phyloP scores from a whole-genome alignment of 2,329 filamentous ascomycete genomes.

The Diplodia corticola region DNA sequence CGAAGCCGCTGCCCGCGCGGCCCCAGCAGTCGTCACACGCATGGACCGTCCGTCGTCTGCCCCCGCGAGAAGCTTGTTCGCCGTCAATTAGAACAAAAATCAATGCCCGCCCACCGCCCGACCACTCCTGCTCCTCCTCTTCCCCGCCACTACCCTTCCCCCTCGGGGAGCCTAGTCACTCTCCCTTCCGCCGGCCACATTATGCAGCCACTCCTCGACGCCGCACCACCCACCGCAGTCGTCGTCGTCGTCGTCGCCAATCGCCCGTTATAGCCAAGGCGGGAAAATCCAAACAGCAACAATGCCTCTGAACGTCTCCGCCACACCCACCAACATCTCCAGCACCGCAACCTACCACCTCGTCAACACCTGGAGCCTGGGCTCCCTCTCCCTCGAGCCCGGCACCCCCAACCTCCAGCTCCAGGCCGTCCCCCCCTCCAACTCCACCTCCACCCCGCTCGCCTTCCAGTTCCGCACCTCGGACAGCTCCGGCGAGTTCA shows the following conservation, averaged over 20 bases:
- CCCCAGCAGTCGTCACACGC: not conserved
- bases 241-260: not conserved
- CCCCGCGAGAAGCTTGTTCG: slow-evolving; percentile 2
- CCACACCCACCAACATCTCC: slow-evolving; percentile 5
- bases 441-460: not conserved
- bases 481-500: not conserved
- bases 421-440: not conserved
- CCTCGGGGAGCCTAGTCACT: no score
- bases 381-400: slow-evolving; percentile 11
- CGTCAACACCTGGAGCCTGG: slow-evolving; percentile 8
- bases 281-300: no score
- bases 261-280: not conserved
- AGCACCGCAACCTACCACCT: slow-evolving; percentile 17
- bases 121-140: not conserved
- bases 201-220: not conserved
- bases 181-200: not conserved
- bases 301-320: slow-evolving; percentile 16
- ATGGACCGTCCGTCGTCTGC: no score
- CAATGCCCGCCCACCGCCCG: not conserved
- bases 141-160: not conserved
- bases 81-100: not conserved
- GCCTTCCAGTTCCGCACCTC: slow-evolving; percentile 18
- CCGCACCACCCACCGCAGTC: no score
- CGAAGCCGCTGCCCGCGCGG: not conserved
- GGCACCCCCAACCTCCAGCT: slow-evolving; percentile 6